These are phyloP conservation scores for Cordia subcordata DNA, from an alignment of 257 asterid species.

Conservation along the genomic window DNA sequence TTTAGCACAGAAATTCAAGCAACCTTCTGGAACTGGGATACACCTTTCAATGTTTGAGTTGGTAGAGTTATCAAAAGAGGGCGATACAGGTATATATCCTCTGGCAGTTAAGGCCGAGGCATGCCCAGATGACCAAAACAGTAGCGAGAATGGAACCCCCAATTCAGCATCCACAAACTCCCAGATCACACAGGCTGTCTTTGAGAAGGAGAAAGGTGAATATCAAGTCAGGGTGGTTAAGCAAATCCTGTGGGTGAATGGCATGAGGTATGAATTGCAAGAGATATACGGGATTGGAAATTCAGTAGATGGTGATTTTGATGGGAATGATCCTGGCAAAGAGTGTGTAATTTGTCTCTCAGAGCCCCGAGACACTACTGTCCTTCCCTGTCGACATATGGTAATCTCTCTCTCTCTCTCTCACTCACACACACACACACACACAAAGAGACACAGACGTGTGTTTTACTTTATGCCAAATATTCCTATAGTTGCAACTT, in stretches of 20 bases:
- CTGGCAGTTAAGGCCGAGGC: slow-evolving; percentile 88
- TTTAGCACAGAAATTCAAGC: slow-evolving; percentile 78
- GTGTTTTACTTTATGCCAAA: no score
- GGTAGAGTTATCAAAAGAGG: slow-evolving; percentile 53
- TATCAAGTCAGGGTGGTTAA: slow-evolving; percentile 66
- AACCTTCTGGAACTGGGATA: slow-evolving; percentile 84
- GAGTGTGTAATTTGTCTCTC: slow-evolving; percentile 91
- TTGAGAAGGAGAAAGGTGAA: slow-evolving; percentile 78
- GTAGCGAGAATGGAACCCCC: slow-evolving; percentile 20
- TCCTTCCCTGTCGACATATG: slow-evolving; percentile 95
- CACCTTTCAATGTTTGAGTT: slow-evolving; percentile 64
- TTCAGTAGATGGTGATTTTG: slow-evolving; percentile 62
- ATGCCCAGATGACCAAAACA: slow-evolving; percentile 23
- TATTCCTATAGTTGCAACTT: no score
- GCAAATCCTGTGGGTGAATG: slow-evolving; percentile 81
- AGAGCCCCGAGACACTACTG: slow-evolving; percentile 86
- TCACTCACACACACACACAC: neutral
- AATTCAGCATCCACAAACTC: slow-evolving; percentile 48
- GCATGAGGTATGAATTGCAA: slow-evolving; percentile 79
- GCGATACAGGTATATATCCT: slow-evolving; percentile 64
- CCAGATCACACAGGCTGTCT: slow-evolving; percentile 80
- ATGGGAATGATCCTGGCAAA: slow-evolving; percentile 74
- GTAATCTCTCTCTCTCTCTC: slow-evolving; percentile 29
- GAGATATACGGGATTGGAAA: slow-evolving; percentile 85
- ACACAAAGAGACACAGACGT: no score